phyloP scores from a whole-genome alignment of 768 basidiomycete species.

The Agrocybe pediades region DNA sequence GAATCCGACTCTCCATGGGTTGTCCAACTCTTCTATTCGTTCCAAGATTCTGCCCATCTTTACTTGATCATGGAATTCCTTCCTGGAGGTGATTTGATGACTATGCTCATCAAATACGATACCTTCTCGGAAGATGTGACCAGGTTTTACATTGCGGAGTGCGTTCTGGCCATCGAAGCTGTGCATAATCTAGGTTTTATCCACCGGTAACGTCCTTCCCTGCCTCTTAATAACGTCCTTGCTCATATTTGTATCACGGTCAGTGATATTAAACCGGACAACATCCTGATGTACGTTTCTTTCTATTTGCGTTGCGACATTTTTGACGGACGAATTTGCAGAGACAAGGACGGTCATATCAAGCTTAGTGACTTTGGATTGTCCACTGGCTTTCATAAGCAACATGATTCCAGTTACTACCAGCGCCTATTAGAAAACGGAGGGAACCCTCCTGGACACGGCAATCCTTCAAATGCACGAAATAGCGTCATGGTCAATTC shows the following conservation, averaged over 20 bases:
- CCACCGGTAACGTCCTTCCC: slow-evolving; percentile 66
- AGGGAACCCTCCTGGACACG: slow-evolving; percentile 44
- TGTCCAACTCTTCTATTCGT: slow-evolving; percentile 96
- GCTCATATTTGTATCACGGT: background rate
- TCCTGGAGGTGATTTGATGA: slow-evolving; percentile 98
- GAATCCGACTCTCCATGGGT: slow-evolving; percentile 97
- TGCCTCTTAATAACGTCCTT: background rate
- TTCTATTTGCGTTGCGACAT: slow-evolving; percentile 35
- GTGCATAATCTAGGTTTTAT: slow-evolving; percentile 98
- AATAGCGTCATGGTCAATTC: slow-evolving; percentile 98
- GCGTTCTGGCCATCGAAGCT: slow-evolving; percentile 95
- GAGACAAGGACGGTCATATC: slow-evolving; percentile 93
- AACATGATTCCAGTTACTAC: slow-evolving; percentile 96
- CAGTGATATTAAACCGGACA: slow-evolving; percentile 99
- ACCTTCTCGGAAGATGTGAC: slow-evolving; percentile 98
- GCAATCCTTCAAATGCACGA: slow-evolving; percentile 53
- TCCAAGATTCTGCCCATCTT: slow-evolving; percentile 89
- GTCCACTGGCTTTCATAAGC: slow-evolving; percentile 99
- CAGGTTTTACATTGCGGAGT: slow-evolving; percentile 98
- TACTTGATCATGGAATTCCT: slow-evolving; percentile 99
- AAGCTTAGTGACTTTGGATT: slow-evolving; percentile 99
- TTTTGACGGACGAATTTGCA: slow-evolving; percentile 17
- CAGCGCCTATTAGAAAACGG: slow-evolving; percentile 80
- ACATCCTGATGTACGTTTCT: slow-evolving; percentile 61
- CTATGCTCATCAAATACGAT: slow-evolving; percentile 99